Evolutionary conservation across 192 early-diverging fungal genomes (phyloP), one percentile per base, ranked within the genome.

Genomic region (Backusella circina): DNA sequence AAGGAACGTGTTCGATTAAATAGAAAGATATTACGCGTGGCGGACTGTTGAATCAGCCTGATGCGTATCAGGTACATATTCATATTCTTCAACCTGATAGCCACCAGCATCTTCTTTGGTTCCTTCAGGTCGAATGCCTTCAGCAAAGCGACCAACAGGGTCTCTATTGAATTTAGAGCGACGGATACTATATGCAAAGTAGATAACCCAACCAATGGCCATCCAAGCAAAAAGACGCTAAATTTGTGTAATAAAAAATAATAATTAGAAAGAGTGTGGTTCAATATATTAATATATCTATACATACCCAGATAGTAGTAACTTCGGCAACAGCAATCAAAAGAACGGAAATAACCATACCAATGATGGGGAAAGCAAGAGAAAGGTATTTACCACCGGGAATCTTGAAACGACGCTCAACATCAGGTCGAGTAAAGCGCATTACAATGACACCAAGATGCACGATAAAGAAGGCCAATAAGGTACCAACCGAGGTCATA

Each of bases 391-490:
- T 67, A 28, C 75, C 79, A 54, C 92, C 92, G 5, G 94, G 94
- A 38, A 96, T 90, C 28, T 73, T 78, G 83, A 97, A 97, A 0
- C 86, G 84, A 18, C 95, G 85, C 31, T 86, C 85, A 10, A 86
- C 83, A 21, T 93, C 86, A 2, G 93, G 91, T 61, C 93, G 87
- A n/a, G 88, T 93, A 70, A 85, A 91, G n/a, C 95, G 90, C 76
- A 95, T 87, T 28, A 97, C 86, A 36, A 91, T 84, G 4, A 93
- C 88, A 39, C 91, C 90, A 71, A 92, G 81, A 66, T 94, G 91
- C 35, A 96, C 95, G 13, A 97, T 76, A 75, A 94, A 90, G 83
- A 95, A 97, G 0, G 93, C 92, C 61, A 95, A 85, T 28, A 97
- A 80, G 1, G 95, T 95, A 10, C 94, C 95, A 44, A 95, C 87